Conservation (phyloP, 2,329 filamentous ascomycete species). For the Calonectria pseudoreteaudii region DNA sequence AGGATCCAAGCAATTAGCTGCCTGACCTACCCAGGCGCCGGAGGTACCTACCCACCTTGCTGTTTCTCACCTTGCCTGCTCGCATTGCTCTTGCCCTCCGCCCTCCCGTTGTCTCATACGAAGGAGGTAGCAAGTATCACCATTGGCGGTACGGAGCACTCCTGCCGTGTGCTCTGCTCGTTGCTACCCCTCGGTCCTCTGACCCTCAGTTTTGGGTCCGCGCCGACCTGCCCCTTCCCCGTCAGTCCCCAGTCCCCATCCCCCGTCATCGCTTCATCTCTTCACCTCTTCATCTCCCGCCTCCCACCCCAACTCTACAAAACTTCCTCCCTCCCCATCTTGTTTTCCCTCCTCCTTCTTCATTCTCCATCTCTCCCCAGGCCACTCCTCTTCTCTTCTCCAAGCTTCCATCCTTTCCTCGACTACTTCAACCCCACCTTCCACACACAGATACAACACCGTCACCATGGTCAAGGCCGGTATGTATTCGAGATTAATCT, state of each 20-base stretch:
- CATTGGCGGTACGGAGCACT: slow-evolving; percentile 13
- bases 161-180: slow-evolving; percentile 2
- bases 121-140: not conserved
- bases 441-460: slow-evolving; percentile 30
- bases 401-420: not conserved
- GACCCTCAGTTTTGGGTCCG: slow-evolving; percentile 23
- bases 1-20: slow-evolving; percentile 8
- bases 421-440: slow-evolving; percentile 12
- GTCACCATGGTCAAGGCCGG: slow-evolving; percentile 71
- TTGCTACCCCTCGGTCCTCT: slow-evolving; percentile 13
- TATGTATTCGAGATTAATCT: slow-evolving; percentile 49
- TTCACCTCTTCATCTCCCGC: slow-evolving; percentile 38
- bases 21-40: not conserved
- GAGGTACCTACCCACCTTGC: slow-evolving; percentile 15
- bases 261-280: slow-evolving; percentile 28
- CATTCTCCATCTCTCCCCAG: slow-evolving; percentile 10
- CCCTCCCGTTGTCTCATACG: slow-evolving; percentile 14
- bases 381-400: slow-evolving; percentile 7
- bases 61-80: slow-evolving; percentile 10
- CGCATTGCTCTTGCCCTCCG: not conserved
- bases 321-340: slow-evolving; percentile 16
- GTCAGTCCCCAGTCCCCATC: slow-evolving; percentile 8
- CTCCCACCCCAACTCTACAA: slow-evolving; percentile 33
- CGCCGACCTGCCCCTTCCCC: slow-evolving; percentile 18
- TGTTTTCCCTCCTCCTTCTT: slow-evolving; percentile 10